phyloP scores from a whole-genome alignment of 1,284 basidiomycete genomes.

The Leccinum angustisporum region DNA sequence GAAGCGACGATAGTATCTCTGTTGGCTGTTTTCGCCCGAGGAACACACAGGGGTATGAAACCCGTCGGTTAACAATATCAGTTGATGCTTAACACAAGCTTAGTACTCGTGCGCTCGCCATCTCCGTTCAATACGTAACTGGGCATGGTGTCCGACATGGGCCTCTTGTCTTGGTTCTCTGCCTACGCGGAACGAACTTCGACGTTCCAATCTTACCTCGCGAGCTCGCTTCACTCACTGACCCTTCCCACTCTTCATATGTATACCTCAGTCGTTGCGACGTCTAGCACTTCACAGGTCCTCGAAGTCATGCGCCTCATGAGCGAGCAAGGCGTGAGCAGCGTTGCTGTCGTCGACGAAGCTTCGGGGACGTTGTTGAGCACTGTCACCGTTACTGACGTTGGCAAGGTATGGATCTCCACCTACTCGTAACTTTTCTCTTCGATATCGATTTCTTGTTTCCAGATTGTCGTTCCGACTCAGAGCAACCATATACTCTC shows the following conservation, averaged over 20 bases:
- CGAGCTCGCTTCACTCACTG: conserved; percentile 55
- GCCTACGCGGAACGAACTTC: conserved; percentile 49
- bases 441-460: neutral
- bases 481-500: conserved; percentile 72
- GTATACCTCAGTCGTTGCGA: conserved; percentile 58
- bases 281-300: conserved; percentile 55
- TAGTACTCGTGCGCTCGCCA: conserved; percentile 52
- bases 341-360: conserved; percentile 70
- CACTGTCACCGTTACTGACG: conserved; percentile 75
- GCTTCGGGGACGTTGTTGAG: conserved; percentile 57
- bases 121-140: conserved; percentile 43
- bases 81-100: conserved; percentile 7
- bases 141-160: conserved; percentile 61
- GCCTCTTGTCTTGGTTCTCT: conserved; percentile 63
- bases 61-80: neutral
- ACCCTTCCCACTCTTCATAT: conserved; percentile 65
- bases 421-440: neutral
- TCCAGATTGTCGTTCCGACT: conserved; percentile 68
- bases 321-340: conserved; percentile 79
- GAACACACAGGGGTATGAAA: conserved; percentile 62
- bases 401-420: conserved; percentile 54
- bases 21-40: conserved; percentile 63
- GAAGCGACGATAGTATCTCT: conserved; percentile 63
- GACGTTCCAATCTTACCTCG: conserved; percentile 52
- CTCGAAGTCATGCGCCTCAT: conserved; percentile 77